Evolutionary conservation across 345 rosid species (phyloP).

Genomic region (Aquilaria malaccensis): DNA sequence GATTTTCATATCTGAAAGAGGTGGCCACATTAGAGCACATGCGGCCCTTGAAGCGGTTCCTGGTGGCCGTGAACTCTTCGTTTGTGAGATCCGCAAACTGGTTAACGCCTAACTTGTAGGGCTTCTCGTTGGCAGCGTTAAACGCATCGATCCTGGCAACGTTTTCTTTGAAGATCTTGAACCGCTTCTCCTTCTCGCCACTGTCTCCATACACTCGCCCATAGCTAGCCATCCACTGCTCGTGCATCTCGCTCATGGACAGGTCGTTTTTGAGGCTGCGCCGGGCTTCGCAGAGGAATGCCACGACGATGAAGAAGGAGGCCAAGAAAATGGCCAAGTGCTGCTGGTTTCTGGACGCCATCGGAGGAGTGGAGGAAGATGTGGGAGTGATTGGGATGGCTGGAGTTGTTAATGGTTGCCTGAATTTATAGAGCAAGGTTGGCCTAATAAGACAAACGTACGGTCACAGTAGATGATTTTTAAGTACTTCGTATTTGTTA

Average conservation of each 20-base stretch:
- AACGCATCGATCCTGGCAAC: slow-evolving; percentile 26
- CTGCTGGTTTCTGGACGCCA: slow-evolving; percentile 9
- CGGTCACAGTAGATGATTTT: too few relatives aligned
- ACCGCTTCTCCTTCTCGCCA: slow-evolving; percentile 29
- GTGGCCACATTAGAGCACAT: slow-evolving; percentile 17
- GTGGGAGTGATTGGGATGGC: neutral
- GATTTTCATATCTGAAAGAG: slow-evolving; percentile 31
- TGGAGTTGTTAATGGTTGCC: neutral
- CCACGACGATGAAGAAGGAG: slow-evolving; percentile 14
- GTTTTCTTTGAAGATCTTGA: slow-evolving; percentile 35
- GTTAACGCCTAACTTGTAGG: slow-evolving; percentile 37
- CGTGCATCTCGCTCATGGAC: slow-evolving; percentile 18
- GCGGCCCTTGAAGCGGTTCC: slow-evolving; percentile 33
- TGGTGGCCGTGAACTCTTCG: slow-evolving; percentile 29
- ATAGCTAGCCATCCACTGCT: slow-evolving; percentile 28
- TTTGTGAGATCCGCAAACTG: slow-evolving; percentile 40
- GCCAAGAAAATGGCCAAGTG: slow-evolving; percentile 9
- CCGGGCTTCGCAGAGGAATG: slow-evolving; percentile 12
- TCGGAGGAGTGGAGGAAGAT: neutral
- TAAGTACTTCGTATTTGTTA: neutral
- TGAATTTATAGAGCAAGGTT: slow-evolving; percentile 1
- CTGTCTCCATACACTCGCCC: slow-evolving; percentile 20
- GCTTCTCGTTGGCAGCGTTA: slow-evolving; percentile 26
- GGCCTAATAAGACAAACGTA: neutral
- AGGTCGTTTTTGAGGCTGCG: slow-evolving; percentile 13